A percentile compares a stretch with the other conserved stretches of the same genome.
Evolutionary conservation across 129 eudicot species (phyloP).

Genomic region (Flaveria bidentis): DNA sequence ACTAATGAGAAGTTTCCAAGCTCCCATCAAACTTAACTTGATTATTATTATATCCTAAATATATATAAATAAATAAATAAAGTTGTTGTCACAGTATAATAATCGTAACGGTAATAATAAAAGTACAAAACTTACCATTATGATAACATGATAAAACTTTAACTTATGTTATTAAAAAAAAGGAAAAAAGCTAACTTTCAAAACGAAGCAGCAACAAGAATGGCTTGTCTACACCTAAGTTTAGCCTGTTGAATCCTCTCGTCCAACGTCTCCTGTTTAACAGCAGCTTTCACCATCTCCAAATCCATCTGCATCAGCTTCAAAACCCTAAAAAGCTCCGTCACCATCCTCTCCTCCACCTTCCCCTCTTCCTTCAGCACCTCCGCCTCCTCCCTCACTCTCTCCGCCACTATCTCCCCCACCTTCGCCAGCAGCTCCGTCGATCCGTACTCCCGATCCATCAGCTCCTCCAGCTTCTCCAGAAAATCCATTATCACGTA

Average conservation of each 20-base stretch:
- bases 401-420: constrained; percentile 84
- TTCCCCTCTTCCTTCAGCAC: constrained; percentile 78
- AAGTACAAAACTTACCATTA: too few species aligned
- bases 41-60: too few species aligned
- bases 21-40: too few species aligned
- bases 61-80: too few species aligned
- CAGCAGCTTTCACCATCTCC: constrained; percentile 90
- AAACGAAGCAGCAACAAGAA: constrained; percentile 85
- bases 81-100: too few species aligned
- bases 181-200: constrained; percentile 23
- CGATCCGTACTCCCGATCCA: constrained; percentile 77
- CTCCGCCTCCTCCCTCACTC: constrained; percentile 87
- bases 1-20: too few species aligned
- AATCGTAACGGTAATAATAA: too few species aligned
- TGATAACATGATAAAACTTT: too few species aligned
- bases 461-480: constrained; percentile 65
- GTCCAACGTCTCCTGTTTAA: constrained; percentile 76
- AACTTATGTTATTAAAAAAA: too few species aligned
- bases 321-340: constrained; percentile 76
- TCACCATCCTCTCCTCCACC: constrained; percentile 89
- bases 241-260: constrained; percentile 78
- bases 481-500: constrained; percentile 83
- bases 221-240: constrained; percentile 87
- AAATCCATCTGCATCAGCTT: constrained; percentile 95
- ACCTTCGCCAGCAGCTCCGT: constrained; percentile 64